Evolutionary conservation across 2,329 filamentous ascomycete genomes (phyloP), one percentile per base, ranked within the genome.

Genomic region (Ascochyta clinopodiicola): DNA sequence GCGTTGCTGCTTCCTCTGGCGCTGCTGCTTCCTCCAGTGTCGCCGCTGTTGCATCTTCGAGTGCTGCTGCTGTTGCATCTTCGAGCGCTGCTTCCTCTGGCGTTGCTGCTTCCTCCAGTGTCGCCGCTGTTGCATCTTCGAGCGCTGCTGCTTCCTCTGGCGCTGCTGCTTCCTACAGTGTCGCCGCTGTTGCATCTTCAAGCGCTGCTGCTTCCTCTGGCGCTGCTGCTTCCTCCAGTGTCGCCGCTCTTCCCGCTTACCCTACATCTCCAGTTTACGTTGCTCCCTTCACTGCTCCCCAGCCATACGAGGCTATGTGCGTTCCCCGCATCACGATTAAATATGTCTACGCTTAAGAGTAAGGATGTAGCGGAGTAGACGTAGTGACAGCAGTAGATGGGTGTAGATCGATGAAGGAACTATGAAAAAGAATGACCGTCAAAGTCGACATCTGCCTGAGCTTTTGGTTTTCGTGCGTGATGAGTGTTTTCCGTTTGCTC

Each of bases 201-300:
- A 10, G 27, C 7, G 27, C 2, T 29, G 27, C 27, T 29, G 27
- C 27, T 29, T 29, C 27, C 27, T 34, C 27, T 4, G 17, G 38
- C 13, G 52, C 3, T 52, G 44, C 44, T 43, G 34, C 44, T 43
- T 37, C 50, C 35, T 39, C 44, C 34, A 56, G 35, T 56, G 47
- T 51, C 37, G 44, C 51, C 29, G 51, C 57, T 60, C 61, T 61
- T 64, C 60, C 57, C 48, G 19, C 53, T 59, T 56, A 57, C 55
- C 62, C 62, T 56, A 62, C 62, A 57, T 61, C 62, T 57, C 62
- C 62, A 44, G 55, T 59, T 43, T 46, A 63, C 58, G 55, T 61
- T 53, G 55, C 60, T 61, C 55, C 60, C 47, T 63, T 63, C 60
- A 36, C 56, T 59, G 52, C 29, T 38, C 58, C 60, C 38, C 56